These are phyloP conservation scores for Reutealis trisperma DNA, from an alignment of 345 rosid genomes.

Conservation along the genomic window DNA sequence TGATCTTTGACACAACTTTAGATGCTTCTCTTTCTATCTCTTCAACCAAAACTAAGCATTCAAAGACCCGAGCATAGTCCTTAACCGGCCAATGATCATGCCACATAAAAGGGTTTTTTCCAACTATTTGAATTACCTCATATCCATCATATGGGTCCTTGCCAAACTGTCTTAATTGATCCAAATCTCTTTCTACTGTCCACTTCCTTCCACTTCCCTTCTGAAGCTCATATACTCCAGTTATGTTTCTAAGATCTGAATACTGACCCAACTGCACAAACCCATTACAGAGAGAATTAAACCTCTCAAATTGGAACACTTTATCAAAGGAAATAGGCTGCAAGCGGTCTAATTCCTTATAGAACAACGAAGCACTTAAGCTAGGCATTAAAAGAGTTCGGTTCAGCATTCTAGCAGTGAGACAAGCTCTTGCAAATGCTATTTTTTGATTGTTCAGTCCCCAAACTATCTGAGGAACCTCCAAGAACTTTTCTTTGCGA, in stretches of 20 bases:
- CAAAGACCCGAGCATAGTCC: slow-evolving; percentile 85
- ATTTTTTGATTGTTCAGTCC: slow-evolving; percentile 98
- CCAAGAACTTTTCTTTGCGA: slow-evolving; percentile 63
- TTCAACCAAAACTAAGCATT: slow-evolving; percentile 75
- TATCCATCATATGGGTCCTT: slow-evolving; percentile 47
- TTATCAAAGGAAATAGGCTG: slow-evolving; percentile 79
- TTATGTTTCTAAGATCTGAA: slow-evolving; percentile 53
- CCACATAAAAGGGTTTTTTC: slow-evolving; percentile 95
- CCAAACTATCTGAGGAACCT: slow-evolving; percentile 97
- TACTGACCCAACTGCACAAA: slow-evolving; percentile 69
- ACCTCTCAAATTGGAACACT: slow-evolving; percentile 70
- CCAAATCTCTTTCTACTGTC: slow-evolving; percentile 75
- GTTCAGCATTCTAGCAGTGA: slow-evolving; percentile 82
- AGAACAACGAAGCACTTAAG: slow-evolving; percentile 87
- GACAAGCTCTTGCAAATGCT: slow-evolving; percentile 92
- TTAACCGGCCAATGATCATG: slow-evolving; percentile 97
- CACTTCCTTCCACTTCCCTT: slow-evolving; percentile 99
- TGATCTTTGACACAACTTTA: slow-evolving; percentile 67
- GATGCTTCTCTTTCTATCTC: slow-evolving; percentile 77
- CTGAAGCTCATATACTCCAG: slow-evolving; percentile 45
- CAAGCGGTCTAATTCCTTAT: slow-evolving; percentile 77
- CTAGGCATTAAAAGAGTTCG: slow-evolving; percentile 93
- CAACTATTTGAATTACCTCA: slow-evolving; percentile 67
- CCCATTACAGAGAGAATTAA: slow-evolving; percentile 70
- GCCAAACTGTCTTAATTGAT: slow-evolving; percentile 54